These are phyloP conservation scores for Metschnikowia lunata DNA, from an alignment of 805 yeast genomes.

Conservation along the genomic window DNA sequence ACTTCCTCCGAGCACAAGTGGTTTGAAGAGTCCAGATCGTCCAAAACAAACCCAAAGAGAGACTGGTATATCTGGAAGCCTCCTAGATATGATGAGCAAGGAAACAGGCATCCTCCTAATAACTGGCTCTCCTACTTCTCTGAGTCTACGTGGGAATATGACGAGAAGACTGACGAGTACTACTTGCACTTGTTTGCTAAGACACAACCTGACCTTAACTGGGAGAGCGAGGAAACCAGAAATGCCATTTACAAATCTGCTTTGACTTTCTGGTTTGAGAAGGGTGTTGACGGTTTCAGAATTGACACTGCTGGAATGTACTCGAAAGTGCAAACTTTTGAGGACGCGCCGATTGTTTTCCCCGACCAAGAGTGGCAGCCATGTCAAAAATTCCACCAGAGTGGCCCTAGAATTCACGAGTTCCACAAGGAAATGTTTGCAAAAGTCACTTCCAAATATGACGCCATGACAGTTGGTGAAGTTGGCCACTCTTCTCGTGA, in stretches of 20 bases:
- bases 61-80: conserved; percentile 62
- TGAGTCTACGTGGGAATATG: conserved; percentile 56
- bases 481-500: conserved; percentile 42
- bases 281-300: conserved; percentile 58
- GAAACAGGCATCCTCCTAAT: conserved; percentile 51
- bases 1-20: conserved; percentile 53
- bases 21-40: conserved; percentile 53
- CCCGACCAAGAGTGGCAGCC: conserved; percentile 41
- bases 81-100: conserved; percentile 43
- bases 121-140: conserved; percentile 53
- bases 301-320: conserved; percentile 53
- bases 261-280: conserved; percentile 49
- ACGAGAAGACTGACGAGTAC: conserved; percentile 51
- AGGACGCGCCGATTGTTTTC: conserved; percentile 46
- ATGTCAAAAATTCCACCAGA: conserved; percentile 26
- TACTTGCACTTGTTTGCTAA: conserved; percentile 51
- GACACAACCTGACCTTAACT: conserved; percentile 57
- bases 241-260: conserved; percentile 44
- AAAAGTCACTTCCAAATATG: conserved; percentile 41
- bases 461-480: conserved; percentile 57
- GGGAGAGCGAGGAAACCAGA: conserved; percentile 47
- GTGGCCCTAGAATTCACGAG: conserved; percentile 57
- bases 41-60: conserved; percentile 50
- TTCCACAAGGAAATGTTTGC: conserved; percentile 48
- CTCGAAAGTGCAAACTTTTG: conserved; percentile 43